Percentiles rank a stretch among this genome's conserved stretches.
Evolutionary conservation across 164 flowering plant genomes (phyloP).

Genomic region (Macadamia tetraphylla): DNA sequence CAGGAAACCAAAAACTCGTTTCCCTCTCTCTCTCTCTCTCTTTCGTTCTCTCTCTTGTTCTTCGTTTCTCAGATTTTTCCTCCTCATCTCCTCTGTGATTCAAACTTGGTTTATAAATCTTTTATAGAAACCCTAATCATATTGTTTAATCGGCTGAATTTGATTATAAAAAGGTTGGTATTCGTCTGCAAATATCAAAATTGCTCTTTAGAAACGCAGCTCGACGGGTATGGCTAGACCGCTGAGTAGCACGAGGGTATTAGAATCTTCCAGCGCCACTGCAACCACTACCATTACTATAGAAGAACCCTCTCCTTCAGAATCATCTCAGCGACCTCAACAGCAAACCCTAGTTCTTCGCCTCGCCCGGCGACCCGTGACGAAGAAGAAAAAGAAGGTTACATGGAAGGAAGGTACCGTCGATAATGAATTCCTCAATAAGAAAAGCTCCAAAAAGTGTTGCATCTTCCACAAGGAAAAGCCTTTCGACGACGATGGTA

Average conservation of each 20-base stretch:
- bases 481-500: conserved; percentile 85
- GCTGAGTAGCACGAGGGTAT: conserved; percentile 4
- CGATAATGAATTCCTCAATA: conserved; percentile 85
- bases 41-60: too few species aligned
- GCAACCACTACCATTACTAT: conserved; percentile 31
- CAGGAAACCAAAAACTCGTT: too few species aligned
- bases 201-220: too few species aligned
- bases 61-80: too few species aligned
- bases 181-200: too few species aligned
- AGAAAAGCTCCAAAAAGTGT: conserved; percentile 91
- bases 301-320: conserved; percentile 29
- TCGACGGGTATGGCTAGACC: conserved; percentile 23
- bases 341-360: conserved; percentile 50
- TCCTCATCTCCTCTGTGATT: too few species aligned
- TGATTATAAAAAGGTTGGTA: too few species aligned
- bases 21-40: too few species aligned
- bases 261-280: conserved; percentile 23
- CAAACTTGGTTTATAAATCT: too few species aligned
- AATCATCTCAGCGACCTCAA: conserved; percentile 27
- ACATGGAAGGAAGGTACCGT: conserved; percentile 95
- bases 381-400: conserved; percentile 60
- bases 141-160: too few species aligned
- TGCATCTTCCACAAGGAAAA: conserved; percentile 92
- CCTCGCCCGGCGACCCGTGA: conserved; percentile 34
- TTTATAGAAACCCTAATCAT: too few species aligned